Base-by-base conservation (phyloP, 2,329 filamentous ascomycete species). In the Aspergillus neotritici region DNA sequence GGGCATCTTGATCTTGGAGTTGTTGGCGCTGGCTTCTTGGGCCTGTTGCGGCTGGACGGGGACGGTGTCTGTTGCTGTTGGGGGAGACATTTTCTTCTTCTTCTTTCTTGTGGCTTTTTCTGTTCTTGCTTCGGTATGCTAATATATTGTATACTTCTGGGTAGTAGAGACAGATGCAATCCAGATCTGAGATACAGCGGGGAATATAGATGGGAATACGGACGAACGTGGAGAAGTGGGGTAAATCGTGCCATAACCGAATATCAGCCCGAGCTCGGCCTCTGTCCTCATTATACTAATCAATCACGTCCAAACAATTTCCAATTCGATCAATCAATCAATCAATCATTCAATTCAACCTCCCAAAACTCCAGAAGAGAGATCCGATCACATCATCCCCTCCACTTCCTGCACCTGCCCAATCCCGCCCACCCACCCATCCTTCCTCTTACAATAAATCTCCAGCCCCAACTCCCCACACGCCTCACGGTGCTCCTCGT, bases 1-100 rank as follows among this genome's bases (percentile, higher is more conserved):
- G 5, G 43, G 28, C 43, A 61, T 59, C 43, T 63, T 64, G n/a
- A 62, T 48, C 34, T 60, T 63, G 17, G 61, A 50, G 9, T 55
- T 53, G 34, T 57, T 46, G 5, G 51, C 53, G 13, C 50, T 50
- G 4, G 51, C 46, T 5, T 55, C 50, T 31, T 62, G 58, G 28
- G 53, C 48, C 21, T 54, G 48, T 25, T 49, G 52, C 14, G 55
- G 43, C 16, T 55, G 44, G 28, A 55, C 33, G 11, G 44, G 48
- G 12, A 50, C 32, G 16, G 41, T 16, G 16, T 60, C 56, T 16
- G 57, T 63, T 12, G 54, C 43, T 31, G 60, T 54, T 28, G 61
- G 55, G 38, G 60, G 57, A 41, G 60, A 48, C 59, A 64, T 63
- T 13, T n/a, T 14, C 35, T 37, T 12, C 15, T 11, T 28, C 15